phyloP scores from a whole-genome alignment of 768 basidiomycete genomes.

The Suillus discolor region DNA sequence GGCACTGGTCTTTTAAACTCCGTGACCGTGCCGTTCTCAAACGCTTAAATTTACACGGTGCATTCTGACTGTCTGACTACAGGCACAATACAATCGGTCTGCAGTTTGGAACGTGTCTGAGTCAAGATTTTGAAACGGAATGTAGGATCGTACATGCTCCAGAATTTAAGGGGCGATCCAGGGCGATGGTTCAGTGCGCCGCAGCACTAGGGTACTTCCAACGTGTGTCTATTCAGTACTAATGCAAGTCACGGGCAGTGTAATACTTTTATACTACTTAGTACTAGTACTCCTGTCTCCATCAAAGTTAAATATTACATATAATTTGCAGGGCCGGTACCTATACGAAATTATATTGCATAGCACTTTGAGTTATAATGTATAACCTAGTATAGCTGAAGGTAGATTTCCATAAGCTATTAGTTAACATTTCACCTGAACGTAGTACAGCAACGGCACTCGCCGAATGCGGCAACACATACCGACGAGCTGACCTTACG shows the following conservation, averaged over 20 bases:
- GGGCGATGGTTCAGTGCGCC: neutral
- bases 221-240: neutral
- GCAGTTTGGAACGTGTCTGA: neutral
- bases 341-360: neutral
- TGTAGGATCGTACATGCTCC: neutral
- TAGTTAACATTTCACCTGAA: neutral
- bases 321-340: neutral
- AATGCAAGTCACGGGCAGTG: neutral
- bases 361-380: neutral
- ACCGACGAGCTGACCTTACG: neutral
- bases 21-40: neutral
- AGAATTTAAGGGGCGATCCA: neutral
- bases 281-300: neutral
- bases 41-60: neutral
- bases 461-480: neutral
- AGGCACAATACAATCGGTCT: neutral
- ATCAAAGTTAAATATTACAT: neutral
- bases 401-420: neutral
- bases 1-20: neutral
- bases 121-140: neutral
- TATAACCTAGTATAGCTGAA: neutral
- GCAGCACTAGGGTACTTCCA: neutral
- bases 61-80: neutral
- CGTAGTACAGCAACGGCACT: neutral
- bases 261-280: neutral